Evolutionary conservation across 2,329 filamentous ascomycete genomes (phyloP).

Genomic region (Gremmenia infestans): DNA sequence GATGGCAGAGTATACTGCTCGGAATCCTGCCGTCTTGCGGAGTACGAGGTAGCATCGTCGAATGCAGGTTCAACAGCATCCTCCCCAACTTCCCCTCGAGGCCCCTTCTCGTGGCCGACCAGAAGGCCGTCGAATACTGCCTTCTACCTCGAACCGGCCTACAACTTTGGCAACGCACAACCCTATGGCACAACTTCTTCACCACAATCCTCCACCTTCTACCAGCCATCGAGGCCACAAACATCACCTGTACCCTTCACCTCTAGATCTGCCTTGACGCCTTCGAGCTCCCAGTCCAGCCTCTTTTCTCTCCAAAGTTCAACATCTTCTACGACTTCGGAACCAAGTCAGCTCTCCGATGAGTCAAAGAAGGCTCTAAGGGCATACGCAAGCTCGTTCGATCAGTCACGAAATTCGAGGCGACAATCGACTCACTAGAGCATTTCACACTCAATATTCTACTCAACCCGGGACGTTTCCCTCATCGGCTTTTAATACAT

Average conservation of each 20-base stretch:
- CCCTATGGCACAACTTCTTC: conserved; percentile 49
- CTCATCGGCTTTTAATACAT: conserved; percentile 5
- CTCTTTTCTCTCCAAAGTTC: conserved; percentile 72
- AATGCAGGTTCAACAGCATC: conserved; percentile 53
- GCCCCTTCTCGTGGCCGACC: conserved; percentile 48
- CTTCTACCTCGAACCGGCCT: conserved; percentile 68
- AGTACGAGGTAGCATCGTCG: conserved; percentile 68
- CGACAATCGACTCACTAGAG: conserved; percentile 30
- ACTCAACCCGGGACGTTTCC: neutral
- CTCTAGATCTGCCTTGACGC: conserved; percentile 48
- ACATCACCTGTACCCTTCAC: conserved; percentile 36
- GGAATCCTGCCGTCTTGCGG: conserved; percentile 81
- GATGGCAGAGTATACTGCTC: conserved; percentile 83
- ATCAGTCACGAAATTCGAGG: conserved; percentile 48
- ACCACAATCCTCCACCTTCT: conserved; percentile 31
- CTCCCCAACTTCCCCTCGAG: conserved; percentile 46
- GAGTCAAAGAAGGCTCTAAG: conserved; percentile 75
- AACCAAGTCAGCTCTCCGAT: conserved; percentile 59
- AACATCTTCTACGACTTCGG: conserved; percentile 47
- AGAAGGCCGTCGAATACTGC: conserved; percentile 41
- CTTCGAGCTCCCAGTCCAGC: conserved; percentile 79
- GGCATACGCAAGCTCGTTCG: conserved; percentile 84
- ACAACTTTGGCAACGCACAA: conserved; percentile 66
- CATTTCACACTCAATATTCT: neutral
- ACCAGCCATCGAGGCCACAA: conserved; percentile 46